phyloP scores from a whole-genome alignment of 768 basidiomycete species.

The Mycena vitilis region DNA sequence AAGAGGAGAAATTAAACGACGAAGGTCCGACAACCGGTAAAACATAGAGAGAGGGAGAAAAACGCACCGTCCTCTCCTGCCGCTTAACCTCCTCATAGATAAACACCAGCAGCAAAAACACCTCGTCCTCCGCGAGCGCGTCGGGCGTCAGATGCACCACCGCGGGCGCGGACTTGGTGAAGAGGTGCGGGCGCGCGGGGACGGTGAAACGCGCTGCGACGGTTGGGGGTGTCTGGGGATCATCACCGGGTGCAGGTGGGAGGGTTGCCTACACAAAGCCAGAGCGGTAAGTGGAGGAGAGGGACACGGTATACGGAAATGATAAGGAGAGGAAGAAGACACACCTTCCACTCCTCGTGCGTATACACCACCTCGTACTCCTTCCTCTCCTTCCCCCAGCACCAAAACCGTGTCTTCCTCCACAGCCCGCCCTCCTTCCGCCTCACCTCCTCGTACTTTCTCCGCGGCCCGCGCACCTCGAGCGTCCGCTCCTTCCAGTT shows the following conservation, averaged over 20 bases:
- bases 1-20: too few relatives aligned
- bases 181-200: conserved; percentile 60
- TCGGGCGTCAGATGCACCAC: conserved; percentile 51
- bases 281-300: too few relatives aligned
- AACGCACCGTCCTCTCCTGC: conserved; percentile 49
- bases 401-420: too few relatives aligned
- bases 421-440: too few relatives aligned
- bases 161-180: conserved; percentile 55
- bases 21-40: too few relatives aligned
- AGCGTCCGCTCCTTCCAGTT: conserved; percentile 62
- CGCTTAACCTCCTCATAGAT: conserved; percentile 51
- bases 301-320: too few relatives aligned
- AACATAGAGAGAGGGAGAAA: neutral
- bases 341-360: conserved; percentile 61
- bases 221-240: too few relatives aligned
- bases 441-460: conserved; percentile 49
- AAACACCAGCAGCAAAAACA: conserved; percentile 51
- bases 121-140: conserved; percentile 54
- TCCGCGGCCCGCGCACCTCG: conserved; percentile 57
- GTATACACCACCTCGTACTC: conserved; percentile 57
- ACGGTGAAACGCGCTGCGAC: conserved; percentile 50
- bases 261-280: too few relatives aligned
- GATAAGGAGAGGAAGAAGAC: conserved; percentile 3
- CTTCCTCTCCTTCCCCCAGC: conserved; percentile 39
- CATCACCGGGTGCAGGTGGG: too few relatives aligned